Evolutionary conservation across 345 rosid genomes (phyloP), one percentile per base, ranked within the genome.

Genomic region (Lepidium aucheri): DNA sequence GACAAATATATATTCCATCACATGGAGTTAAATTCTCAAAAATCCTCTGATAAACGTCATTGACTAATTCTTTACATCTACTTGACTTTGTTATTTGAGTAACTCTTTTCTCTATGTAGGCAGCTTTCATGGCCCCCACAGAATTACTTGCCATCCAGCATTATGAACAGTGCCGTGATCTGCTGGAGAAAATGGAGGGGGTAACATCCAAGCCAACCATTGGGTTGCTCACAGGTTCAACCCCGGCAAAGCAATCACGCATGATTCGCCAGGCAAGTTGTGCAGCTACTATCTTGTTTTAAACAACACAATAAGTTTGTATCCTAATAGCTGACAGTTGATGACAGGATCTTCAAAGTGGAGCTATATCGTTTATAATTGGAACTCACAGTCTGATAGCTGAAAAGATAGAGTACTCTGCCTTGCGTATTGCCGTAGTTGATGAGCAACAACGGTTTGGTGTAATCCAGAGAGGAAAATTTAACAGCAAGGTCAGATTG

Each of bases 381-480:
- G 99, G 96, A 72, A 90, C 99, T 65, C 97, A 88, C 75, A 84
- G 92, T 82, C 77, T 94, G 62, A 94, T 94, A 61, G 88, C 96
- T 32, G 96, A 94, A 72, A 83, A 74, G 40, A 75, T 88, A 70
- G 99, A 90, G 75, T 94, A 84, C 81, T 77, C 86, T 53, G 80
- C 89, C 60, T 74, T 90, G 76, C 91, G 99, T n/a, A 87, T 94
- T 60, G 84, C 99, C 45, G 88, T 94, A 65, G 97, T 94, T 57
- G 99, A 94, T 73, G 97, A 90, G 82, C 96, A 90, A 62, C 99
- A 94, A 76, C 90, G 97, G 46, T 93, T 93, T 88, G 98, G 98
- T 50, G 97, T 93, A 63, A 85, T 94, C 76, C 99, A 94, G 74
- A 88, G 99, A 77, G 99, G 97, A 73, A 88, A 83, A 54, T 90